Evolutionary conservation across 352 stramenopile species (phyloP).

Genomic region (Phytophthora europaea): DNA sequence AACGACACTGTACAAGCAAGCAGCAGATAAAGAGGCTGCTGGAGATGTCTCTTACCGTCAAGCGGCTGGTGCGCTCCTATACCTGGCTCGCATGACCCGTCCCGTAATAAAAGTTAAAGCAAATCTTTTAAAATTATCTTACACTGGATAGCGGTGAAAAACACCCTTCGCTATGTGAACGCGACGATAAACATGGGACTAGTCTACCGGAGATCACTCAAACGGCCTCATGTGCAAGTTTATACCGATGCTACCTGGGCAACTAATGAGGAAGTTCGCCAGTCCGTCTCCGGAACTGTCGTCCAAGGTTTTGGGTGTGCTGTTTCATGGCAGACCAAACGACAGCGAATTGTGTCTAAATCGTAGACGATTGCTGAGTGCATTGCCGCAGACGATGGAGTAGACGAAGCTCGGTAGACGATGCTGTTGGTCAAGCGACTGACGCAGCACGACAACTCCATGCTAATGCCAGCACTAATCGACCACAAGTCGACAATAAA

Average conservation of each 20-base stretch:
- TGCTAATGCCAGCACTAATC: slow-evolving; percentile 9
- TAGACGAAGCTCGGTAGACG: slow-evolving; percentile 15
- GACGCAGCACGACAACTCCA: not conserved
- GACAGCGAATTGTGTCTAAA: slow-evolving; percentile 22
- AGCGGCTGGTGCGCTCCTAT: slow-evolving; percentile 5
- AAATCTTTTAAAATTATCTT: slow-evolving; percentile 1
- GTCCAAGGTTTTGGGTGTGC: not conserved
- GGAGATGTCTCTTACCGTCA: slow-evolving; percentile 7
- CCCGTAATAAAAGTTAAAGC: too few relatives aligned
- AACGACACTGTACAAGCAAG: not conserved
- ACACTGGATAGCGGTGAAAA: slow-evolving; percentile 26
- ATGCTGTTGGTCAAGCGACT: not conserved
- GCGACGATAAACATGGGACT: too few relatives aligned
- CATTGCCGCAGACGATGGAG: slow-evolving; percentile 13
- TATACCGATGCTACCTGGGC: too few relatives aligned
- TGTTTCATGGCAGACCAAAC: slow-evolving; percentile 12
- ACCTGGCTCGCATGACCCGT: slow-evolving; percentile 5
- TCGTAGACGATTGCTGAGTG: too few relatives aligned
- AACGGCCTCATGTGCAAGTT: too few relatives aligned
- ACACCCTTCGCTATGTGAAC: slow-evolving; percentile 18
- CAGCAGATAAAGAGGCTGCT: not conserved
- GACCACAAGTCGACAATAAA: slow-evolving; percentile 24
- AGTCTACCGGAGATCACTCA: too few relatives aligned
- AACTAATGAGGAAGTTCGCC: slow-evolving; percentile 17
- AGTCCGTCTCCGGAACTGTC: not conserved